phyloP scores from a whole-genome alignment of 2,329 filamentous ascomycete species.

The Coniochaeta sp. region DNA sequence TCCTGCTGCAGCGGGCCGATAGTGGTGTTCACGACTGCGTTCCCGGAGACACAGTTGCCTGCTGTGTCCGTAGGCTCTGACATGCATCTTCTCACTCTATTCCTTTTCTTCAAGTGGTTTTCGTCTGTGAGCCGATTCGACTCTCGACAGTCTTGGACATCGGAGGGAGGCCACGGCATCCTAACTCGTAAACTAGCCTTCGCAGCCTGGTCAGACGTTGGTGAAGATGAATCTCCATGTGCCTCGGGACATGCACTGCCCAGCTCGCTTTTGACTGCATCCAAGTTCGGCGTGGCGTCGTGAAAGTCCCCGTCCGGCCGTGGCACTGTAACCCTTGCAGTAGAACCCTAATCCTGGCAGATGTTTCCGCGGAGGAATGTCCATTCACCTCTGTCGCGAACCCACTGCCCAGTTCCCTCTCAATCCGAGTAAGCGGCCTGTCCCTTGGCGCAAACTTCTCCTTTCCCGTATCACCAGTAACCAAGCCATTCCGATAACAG shows the following conservation, averaged over 20 bases:
- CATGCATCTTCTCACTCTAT: no score
- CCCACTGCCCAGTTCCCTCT: neutral
- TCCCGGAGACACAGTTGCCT: neutral
- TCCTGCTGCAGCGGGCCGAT: neutral
- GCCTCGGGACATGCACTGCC: neutral
- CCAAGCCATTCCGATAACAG: constrained; percentile 9
- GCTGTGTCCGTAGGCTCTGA: no score
- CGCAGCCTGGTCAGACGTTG: no score
- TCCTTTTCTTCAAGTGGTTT: no score
- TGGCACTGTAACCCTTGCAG: neutral
- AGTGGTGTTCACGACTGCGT: no score
- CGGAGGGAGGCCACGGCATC: no score
- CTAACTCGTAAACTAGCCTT: no score
- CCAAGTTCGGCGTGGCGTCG: neutral
- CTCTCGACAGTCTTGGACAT: no score
- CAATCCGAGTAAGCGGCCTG: neutral
- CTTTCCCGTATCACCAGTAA: constrained; percentile 18
- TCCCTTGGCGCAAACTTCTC: neutral
- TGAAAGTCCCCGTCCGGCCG: neutral
- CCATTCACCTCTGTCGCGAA: neutral
- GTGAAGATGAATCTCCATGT: no score
- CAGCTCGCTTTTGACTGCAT: neutral
- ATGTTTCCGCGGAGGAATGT: neutral
- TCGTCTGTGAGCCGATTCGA: no score
- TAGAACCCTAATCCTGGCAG: neutral